Evolutionary conservation across 2,329 filamentous ascomycete genomes (phyloP), one percentile per base, ranked within the genome.

Genomic region (Beauveria caledonica): DNA sequence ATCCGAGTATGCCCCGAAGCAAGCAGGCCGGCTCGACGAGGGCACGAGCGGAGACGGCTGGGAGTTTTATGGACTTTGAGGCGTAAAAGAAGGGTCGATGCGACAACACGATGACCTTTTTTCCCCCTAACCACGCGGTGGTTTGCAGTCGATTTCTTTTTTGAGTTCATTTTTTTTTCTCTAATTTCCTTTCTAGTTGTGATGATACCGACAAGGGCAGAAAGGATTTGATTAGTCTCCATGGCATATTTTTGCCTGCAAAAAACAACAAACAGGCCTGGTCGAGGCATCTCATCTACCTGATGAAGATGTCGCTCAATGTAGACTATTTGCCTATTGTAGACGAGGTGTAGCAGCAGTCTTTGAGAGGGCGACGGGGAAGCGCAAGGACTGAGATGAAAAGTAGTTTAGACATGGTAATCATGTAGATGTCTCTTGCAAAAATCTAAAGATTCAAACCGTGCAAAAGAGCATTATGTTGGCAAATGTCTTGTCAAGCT

Each of bases 31-130:
- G 61, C 67, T 69, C 60, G 62, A 65, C 63, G 64, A 68, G 57
- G 61, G 66, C 59, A 64, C 65, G 55, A 68, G 68, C 62, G 65
- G 66, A 60, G 85, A 88, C 72, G 85, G 85, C 62, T 88, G 86
- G 86, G 82, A 82, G 66, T 78, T 86, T 68, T 88, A 88, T 69
- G 84, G 82, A 68, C 72, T 88, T 61, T 86, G 49, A 60, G 42
- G 58, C 58, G 58, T 54, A 46, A 40, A 60, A 60, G 29, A 59
- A 45, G 23, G 39, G 57, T 15, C 25, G 39, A 51, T 45, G 39
- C 15, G 56, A 19, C 48, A 48, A 39, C 49, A 48, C 48, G 29
- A 60, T 53, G 58, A 53, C 27, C 39, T 13, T 53, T 53, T 48
- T n/a, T 5, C 33, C 33, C 33, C 33, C 25, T 40, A 4, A 17